These are phyloP conservation scores for Endotrypanum monterogeii DNA, from an alignment of 208 protist species.

Conservation along the genomic window DNA sequence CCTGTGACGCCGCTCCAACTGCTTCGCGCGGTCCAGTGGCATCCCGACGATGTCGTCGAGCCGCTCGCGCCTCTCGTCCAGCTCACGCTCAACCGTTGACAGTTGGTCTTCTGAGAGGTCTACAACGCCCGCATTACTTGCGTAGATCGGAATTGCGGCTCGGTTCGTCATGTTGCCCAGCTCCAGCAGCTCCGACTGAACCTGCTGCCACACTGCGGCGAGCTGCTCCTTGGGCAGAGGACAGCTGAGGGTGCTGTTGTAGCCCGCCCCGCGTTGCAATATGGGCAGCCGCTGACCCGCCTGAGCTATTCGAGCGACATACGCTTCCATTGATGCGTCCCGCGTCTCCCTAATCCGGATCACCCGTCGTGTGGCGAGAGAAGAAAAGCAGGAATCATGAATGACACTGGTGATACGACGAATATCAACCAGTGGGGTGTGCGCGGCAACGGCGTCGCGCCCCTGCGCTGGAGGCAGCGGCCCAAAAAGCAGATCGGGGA, in stretches of 20 bases:
- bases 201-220: constrained; percentile 52
- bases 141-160: constrained; percentile 67
- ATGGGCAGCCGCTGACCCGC: constrained; percentile 15
- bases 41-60: constrained; percentile 67
- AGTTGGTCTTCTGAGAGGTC: constrained; percentile 48
- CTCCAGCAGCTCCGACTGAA: constrained; percentile 37
- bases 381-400: constrained; percentile 49
- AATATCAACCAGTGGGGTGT: constrained; percentile 35
- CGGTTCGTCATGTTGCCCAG: constrained; percentile 35
- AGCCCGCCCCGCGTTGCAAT: constrained; percentile 17
- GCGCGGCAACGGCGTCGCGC: constrained; percentile 23
- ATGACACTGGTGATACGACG: constrained; percentile 41
- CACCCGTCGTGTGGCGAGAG: constrained; percentile 39
- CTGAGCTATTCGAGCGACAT: constrained; percentile 20
- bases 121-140: constrained; percentile 36
- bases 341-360: constrained; percentile 34
- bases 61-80: constrained; percentile 42
- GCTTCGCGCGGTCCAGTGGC: constrained; percentile 39
- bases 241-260: constrained; percentile 39
- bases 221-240: constrained; percentile 61
- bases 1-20: constrained; percentile 18
- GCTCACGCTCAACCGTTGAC: constrained; percentile 28
- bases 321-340: constrained; percentile 32
- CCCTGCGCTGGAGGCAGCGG: constrained; percentile 38
- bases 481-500: constrained; percentile 50